Conservation (phyloP, 805 yeast genomes). For the Lachancea sp. region DNA sequence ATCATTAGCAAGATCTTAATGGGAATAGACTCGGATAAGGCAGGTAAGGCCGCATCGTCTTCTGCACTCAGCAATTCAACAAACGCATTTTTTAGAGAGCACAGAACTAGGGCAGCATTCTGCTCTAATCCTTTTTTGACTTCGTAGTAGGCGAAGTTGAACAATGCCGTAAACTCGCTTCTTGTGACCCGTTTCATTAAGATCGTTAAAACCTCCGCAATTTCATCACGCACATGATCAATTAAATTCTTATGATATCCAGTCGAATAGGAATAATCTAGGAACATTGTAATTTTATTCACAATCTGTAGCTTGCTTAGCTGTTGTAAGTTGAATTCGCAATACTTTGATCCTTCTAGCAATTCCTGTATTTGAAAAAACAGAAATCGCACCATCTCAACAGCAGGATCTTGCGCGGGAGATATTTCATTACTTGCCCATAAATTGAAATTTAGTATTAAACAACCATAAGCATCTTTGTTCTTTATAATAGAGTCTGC, state of each 20-base stretch:
- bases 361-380: slow-evolving; percentile 55
- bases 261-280: slow-evolving; percentile 32
- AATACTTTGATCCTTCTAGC: slow-evolving; percentile 46
- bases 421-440: slow-evolving; percentile 33
- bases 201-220: slow-evolving; percentile 19
- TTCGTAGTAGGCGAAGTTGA: slow-evolving; percentile 46
- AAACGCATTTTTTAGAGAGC: slow-evolving; percentile 26
- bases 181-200: slow-evolving; percentile 24
- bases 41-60: neutral
- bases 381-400: slow-evolving; percentile 46
- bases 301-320: slow-evolving; percentile 47
- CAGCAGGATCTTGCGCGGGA: slow-evolving; percentile 1
- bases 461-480: slow-evolving; percentile 46
- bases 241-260: slow-evolving; percentile 35
- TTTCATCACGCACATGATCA: slow-evolving; percentile 32
- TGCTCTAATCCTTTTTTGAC: slow-evolving; percentile 25
- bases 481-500: slow-evolving; percentile 52
- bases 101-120: slow-evolving; percentile 15
- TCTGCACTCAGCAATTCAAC: slow-evolving; percentile 33
- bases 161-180: slow-evolving; percentile 35
- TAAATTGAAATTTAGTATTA: slow-evolving; percentile 58
- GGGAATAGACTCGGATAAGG: slow-evolving; percentile 20
- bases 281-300: slow-evolving; percentile 27
- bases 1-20: slow-evolving; percentile 62
- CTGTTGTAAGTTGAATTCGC: slow-evolving; percentile 45